Evolutionary conservation across 1,284 basidiomycete species (phyloP).

Genomic region (Inonotus hispidus): DNA sequence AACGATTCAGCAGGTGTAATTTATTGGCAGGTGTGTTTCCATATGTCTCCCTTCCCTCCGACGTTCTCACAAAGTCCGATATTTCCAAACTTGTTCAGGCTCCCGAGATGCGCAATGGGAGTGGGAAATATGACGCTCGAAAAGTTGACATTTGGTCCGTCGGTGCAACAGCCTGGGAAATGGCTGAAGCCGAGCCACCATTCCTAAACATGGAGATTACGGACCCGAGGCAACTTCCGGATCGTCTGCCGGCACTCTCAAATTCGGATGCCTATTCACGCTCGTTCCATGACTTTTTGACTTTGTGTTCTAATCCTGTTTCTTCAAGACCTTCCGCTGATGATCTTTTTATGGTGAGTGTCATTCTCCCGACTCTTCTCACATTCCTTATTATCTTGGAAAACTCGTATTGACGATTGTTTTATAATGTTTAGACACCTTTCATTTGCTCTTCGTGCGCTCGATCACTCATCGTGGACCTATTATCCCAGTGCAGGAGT

Average conservation of each 20-base stretch:
- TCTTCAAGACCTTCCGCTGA: conserved; percentile 49
- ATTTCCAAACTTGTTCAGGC: neutral
- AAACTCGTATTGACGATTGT: conserved; percentile 2
- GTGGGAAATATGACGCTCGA: conserved; percentile 54
- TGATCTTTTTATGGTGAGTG: conserved; percentile 56
- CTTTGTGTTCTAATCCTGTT: conserved; percentile 57
- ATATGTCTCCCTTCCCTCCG: neutral
- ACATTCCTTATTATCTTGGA: too few relatives aligned
- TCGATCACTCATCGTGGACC: conserved; percentile 55
- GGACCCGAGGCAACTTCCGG: conserved; percentile 39
- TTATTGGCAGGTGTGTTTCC: conserved; percentile 61
- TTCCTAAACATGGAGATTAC: conserved; percentile 48
- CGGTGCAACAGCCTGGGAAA: conserved; percentile 78
- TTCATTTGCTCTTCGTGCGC: conserved; percentile 67
- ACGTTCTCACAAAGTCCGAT: neutral
- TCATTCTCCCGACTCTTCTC: neutral
- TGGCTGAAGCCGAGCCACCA: conserved; percentile 67
- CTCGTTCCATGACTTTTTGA: conserved; percentile 69
- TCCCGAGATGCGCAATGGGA: conserved; percentile 35
- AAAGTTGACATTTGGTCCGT: conserved; percentile 78
- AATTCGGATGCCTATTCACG: conserved; percentile 58
- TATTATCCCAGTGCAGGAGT: conserved; percentile 60
- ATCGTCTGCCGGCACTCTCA: conserved; percentile 58
- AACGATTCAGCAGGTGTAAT: conserved; percentile 61
- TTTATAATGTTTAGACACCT: conserved; percentile 43